Base-by-base conservation (phyloP, 345 rosid genomes). In the Citrus hindsii region DNA sequence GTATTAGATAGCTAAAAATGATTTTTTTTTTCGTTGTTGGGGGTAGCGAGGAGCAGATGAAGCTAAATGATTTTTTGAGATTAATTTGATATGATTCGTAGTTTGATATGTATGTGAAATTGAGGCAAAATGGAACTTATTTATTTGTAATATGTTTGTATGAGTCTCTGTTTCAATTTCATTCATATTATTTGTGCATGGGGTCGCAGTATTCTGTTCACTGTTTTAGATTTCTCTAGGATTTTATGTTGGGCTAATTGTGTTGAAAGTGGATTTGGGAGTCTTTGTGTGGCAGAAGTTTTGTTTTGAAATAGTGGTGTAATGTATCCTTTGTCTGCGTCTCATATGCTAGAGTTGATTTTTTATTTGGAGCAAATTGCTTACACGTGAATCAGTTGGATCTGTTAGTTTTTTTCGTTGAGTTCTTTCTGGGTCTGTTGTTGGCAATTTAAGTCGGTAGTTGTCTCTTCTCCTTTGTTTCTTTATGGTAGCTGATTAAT, bases 211-310 rank as follows among this genome's bases (percentile, higher is more conserved):
- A 71, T 71, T 53, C 33, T 53, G 18, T 5, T 30, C 27, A 10
- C 33, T 19, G 22, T 4, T 21, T 28, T 51, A 21, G 62, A 30
- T 71, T 30, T 71, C 42, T 53, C 33, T 13, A 42, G 72, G 22
- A 37, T 22, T 19, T 4, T 32, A 14, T 19, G 65, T 71, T 56
- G 12, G 32, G 32, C 28, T 56, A 10, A 72, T 33, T 33, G 42
- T 72, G 13, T 38, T n/a, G 65, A 72, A 72, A 35, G 32, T 56
- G 64, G n/a, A 72, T 37, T 72, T 71, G 12, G 51, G 76, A 56
- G 58, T 22, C n/a, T 22, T 72, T 3, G 2, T 27, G 35, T n/a
- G 24, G 67, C 33, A 62, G 18, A 16, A 40, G 38, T 40, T 19
- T 25, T 9, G 19, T 73, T 51, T 24, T 73, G 32, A 14, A 27